These are phyloP conservation scores for Paramecium sonneborni DNA, from an alignment of 73 alveolate species.

Conservation along the genomic window DNA sequence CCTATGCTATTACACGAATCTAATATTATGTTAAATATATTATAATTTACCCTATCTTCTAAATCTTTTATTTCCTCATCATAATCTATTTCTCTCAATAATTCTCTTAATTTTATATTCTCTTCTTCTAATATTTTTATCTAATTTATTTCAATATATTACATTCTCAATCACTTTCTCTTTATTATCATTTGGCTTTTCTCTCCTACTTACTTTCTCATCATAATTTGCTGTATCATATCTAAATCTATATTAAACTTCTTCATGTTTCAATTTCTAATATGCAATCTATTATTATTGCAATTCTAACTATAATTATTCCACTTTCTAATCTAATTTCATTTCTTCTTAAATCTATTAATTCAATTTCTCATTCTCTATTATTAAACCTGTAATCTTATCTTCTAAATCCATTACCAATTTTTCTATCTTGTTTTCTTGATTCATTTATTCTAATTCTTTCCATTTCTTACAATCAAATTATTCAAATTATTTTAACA, in stretches of 20 bases:
- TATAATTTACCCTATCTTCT: conserved; percentile 20
- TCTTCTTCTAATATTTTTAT: conserved; percentile 3
- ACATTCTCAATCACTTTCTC: not conserved
- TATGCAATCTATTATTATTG: not conserved
- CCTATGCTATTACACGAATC: conserved; percentile 33
- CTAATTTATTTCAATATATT: not conserved
- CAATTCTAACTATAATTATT: not conserved
- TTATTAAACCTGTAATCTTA: not conserved
- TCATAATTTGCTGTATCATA: not conserved
- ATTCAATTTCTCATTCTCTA: not conserved
- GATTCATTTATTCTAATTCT: not conserved
- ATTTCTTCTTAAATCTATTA: not conserved
- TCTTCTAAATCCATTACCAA: not conserved
- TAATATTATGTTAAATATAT: not conserved
- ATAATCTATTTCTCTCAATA: not conserved
- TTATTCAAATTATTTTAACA: not conserved
- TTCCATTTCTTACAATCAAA: not conserved
- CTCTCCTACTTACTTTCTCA: not conserved
- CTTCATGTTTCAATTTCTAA: not conserved
- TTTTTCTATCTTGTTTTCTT: not conserved
- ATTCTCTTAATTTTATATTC: not conserved
- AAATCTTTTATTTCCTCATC: conserved; percentile 5
- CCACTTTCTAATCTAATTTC: not conserved
- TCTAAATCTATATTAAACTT: not conserved
- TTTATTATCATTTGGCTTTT: not conserved